Conservation (phyloP, 1,284 basidiomycete species). For the Boletus smithii region DNA sequence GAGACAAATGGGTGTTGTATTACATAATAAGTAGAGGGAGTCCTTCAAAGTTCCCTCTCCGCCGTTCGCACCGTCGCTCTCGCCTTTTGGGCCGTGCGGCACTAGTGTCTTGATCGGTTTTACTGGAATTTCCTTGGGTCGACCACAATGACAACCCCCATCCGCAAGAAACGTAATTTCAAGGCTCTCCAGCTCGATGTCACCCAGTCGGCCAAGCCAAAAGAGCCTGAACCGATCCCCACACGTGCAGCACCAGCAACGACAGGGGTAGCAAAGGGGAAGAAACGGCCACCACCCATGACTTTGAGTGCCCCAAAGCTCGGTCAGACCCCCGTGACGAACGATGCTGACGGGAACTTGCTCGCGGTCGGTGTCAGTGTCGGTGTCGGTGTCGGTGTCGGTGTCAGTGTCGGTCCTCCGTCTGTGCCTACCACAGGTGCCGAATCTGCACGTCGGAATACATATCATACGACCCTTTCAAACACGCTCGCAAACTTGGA, state of each 20-base stretch:
- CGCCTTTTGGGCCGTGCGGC: slow-evolving; percentile 4
- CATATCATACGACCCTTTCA: slow-evolving; percentile 69
- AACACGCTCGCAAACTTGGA: slow-evolving; percentile 73
- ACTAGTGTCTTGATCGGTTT: background rate
- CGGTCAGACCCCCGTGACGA: slow-evolving; percentile 42
- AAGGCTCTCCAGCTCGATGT: slow-evolving; percentile 69
- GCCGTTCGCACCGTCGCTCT: slow-evolving; percentile 11
- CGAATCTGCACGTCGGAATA: slow-evolving; percentile 48
- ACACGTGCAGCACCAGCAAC: slow-evolving; percentile 36
- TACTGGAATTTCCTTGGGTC: slow-evolving; percentile 2
- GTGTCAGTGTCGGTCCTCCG: too few species aligned
- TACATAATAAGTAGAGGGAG: slow-evolving; percentile 16
- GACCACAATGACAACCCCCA: slow-evolving; percentile 41
- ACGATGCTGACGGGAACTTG: slow-evolving; percentile 38
- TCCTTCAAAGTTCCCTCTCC: slow-evolving; percentile 17
- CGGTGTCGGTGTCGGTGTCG: too few species aligned
- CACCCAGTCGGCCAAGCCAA: slow-evolving; percentile 41
- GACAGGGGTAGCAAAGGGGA: slow-evolving; percentile 37
- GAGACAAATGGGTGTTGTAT: slow-evolving; percentile 12
- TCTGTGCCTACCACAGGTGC: slow-evolving; percentile 42
- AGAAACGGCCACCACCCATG: slow-evolving; percentile 64
- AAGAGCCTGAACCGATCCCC: slow-evolving; percentile 39
- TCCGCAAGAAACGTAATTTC: slow-evolving; percentile 80
- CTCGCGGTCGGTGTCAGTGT: slow-evolving; percentile 37
- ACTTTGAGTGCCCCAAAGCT: slow-evolving; percentile 47